Base-by-base conservation (phyloP, 306 rosid species). In the Quercus mongolica region DNA sequence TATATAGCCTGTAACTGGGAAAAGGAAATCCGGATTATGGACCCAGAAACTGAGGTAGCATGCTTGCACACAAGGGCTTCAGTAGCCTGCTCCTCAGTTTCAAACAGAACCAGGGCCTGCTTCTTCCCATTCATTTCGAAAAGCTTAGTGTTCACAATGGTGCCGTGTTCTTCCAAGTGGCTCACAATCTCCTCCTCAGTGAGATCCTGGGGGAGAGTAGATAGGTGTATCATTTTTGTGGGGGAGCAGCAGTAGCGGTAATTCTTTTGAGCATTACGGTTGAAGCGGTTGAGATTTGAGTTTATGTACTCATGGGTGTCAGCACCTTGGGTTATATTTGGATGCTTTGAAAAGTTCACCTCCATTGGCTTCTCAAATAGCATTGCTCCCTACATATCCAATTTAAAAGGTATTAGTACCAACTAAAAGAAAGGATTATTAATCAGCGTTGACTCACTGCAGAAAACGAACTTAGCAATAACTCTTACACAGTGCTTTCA, bases 51-150 rank as follows among this genome's bases (percentile, higher is more conserved):
- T 4, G 94, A 75, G 79, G 82, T 96, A 8, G 99, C 99, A 61
- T 96, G 99, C 92, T 93, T 96, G 88, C 97, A 91, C 82, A 96
- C 97, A 10, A 96, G 96, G 59, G 99, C 97, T 81, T 96, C 99
- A 6, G 99, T 91, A 33, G 99, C 98, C 83, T 89, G 92, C 88
- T 93, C 99, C 91, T 96, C 99, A 0, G 90, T 88, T 61, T 96
- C 99, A 56, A 91, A 96, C 87, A 91, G 87, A 77, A 91, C 93
- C 44, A 96, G 88, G 5, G 98, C 91, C 84, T 96, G 99, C 82
- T 93, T 96, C 84, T 93, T 96, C n/a, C 98, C 99, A 38, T 93
- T 96, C 99, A 96, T 96, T 86, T 96, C 98, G 74, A 93, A 96
- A 56, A 96, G 87, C 89, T 91, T 96, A 49, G 92, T 84, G 87